phyloP scores from a whole-genome alignment of 2,329 filamentous ascomycete genomes.

The Neophaeococcomyces mojaviensis region DNA sequence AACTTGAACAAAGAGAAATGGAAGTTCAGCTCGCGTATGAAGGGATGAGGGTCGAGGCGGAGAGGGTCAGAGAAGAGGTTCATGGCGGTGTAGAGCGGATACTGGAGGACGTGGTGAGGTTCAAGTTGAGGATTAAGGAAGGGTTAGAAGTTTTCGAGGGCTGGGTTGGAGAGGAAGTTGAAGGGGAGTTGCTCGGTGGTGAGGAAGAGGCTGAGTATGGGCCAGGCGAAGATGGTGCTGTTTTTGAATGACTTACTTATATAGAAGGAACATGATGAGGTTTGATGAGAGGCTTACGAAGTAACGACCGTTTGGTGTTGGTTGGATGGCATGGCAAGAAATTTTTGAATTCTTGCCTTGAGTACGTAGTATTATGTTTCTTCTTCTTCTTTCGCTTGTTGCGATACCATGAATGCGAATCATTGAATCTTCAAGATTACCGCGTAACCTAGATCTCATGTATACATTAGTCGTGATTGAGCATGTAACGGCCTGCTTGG shows the following conservation, averaged over 20 bases:
- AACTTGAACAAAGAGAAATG: slow-evolving; percentile 57
- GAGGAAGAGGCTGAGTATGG: slow-evolving; percentile 30
- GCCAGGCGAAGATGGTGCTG: neutral
- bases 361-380: too few relatives aligned
- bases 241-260: slow-evolving; percentile 1
- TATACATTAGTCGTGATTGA: too few relatives aligned
- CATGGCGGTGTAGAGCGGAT: slow-evolving; percentile 95
- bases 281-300: too few relatives aligned
- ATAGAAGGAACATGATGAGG: neutral
- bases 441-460: too few relatives aligned
- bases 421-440: too few relatives aligned
- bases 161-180: slow-evolving; percentile 89
- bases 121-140: slow-evolving; percentile 96
- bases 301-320: too few relatives aligned
- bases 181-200: slow-evolving; percentile 67
- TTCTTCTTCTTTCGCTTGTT: too few relatives aligned
- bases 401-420: too few relatives aligned
- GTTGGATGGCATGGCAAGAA: too few relatives aligned
- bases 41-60: slow-evolving; percentile 22
- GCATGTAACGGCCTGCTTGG: too few relatives aligned
- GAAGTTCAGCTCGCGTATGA: slow-evolving; percentile 23
- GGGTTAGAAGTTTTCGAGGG: slow-evolving; percentile 87
- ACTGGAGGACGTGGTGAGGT: slow-evolving; percentile 94
- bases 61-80: slow-evolving; percentile 74
- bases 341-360: too few relatives aligned